phyloP scores from a whole-genome alignment of 73 alveolate species.

The Symbiodinium natans region DNA sequence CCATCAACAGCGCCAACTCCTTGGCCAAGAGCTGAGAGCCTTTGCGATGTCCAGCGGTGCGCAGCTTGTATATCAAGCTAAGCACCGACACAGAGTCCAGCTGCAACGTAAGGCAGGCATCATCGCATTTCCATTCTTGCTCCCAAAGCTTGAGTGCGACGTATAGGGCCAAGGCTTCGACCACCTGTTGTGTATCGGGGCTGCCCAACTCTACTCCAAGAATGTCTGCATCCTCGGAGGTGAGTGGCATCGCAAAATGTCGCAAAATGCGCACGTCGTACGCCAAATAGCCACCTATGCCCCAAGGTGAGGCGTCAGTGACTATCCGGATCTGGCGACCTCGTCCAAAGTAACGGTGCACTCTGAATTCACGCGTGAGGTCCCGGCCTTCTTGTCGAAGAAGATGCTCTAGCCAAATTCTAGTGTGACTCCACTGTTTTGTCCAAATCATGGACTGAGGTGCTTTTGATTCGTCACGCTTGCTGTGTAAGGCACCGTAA shows the following conservation, averaged over 20 bases:
- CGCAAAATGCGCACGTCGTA: neutral
- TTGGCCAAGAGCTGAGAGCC: neutral
- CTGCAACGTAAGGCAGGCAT: neutral
- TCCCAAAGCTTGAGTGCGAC: constrained; percentile 14
- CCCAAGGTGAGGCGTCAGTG: constrained; percentile 44
- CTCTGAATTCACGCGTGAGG: neutral
- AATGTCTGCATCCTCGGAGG: neutral
- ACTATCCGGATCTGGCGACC: neutral
- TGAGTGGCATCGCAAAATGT: neutral
- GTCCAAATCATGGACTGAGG: constrained; percentile 7
- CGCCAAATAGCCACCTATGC: neutral
- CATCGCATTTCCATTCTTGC: neutral
- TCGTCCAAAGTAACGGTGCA: neutral
- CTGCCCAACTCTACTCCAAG: neutral
- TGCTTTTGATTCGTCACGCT: neutral
- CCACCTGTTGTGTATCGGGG: constrained; percentile 2
- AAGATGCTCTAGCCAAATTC: neutral
- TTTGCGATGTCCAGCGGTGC: neutral
- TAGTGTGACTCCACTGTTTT: constrained; percentile 30
- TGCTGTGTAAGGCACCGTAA: neutral
- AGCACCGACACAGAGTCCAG: neutral
- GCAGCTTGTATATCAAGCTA: neutral
- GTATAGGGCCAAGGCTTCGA: neutral
- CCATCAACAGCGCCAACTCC: neutral
- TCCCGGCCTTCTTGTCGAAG: neutral